Evolutionary conservation across 768 basidiomycete genomes (phyloP).

Genomic region (Erythrobasidium yunnanense): DNA sequence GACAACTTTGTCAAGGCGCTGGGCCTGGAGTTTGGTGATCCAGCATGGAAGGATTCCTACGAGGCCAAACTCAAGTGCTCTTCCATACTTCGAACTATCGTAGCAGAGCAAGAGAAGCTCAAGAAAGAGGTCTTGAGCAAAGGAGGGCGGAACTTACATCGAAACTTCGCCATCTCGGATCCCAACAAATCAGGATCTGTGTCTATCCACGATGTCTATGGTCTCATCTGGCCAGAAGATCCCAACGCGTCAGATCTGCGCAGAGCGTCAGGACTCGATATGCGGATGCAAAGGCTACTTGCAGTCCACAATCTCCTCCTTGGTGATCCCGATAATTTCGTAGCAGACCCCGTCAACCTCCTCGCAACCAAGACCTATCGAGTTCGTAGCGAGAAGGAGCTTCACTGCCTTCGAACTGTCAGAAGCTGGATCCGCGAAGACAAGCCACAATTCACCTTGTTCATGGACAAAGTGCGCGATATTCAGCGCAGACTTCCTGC

Average conservation of each 20-base stretch:
- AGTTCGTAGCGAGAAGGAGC: conserved; percentile 55
- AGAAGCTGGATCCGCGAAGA: conserved; percentile 46
- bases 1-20: not conserved
- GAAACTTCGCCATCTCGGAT: too few relatives aligned
- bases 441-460: conserved; percentile 41
- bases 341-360: conserved; percentile 48
- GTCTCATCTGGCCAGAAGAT: not conserved
- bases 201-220: too few relatives aligned
- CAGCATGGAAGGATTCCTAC: conserved; percentile 9
- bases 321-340: conserved; percentile 49
- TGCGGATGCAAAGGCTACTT: conserved; percentile 32
- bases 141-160: too few relatives aligned
- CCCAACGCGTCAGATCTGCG: not conserved
- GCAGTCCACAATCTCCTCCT: conserved; percentile 59
- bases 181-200: not conserved
- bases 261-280: not conserved
- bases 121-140: too few relatives aligned
- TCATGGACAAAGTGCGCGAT: conserved; percentile 30
- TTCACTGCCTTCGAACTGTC: conserved; percentile 50
- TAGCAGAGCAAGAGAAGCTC: too few relatives aligned
- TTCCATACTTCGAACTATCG: too few relatives aligned
- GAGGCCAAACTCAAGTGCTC: conserved; percentile 17
- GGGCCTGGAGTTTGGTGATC: not conserved
- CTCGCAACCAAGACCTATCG: conserved; percentile 49
- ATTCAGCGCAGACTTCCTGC: not conserved